Evolutionary conservation across 2,329 filamentous ascomycete species (phyloP).

Genomic region (Penicillium sp.): DNA sequence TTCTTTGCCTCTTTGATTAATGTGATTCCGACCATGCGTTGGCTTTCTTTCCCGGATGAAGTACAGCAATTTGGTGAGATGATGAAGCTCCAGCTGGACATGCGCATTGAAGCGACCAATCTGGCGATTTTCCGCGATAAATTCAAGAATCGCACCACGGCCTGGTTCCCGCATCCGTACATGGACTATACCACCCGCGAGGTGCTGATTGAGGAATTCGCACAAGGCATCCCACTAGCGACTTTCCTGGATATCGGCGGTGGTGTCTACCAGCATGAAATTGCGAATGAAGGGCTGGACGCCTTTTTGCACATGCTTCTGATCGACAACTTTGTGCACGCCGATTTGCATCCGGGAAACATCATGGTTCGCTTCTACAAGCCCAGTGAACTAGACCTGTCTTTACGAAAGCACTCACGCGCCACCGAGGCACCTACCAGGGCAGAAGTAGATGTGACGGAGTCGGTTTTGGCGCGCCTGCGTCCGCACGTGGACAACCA

Average conservation of each 20-base stretch:
- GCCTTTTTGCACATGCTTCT: slow-evolving; percentile 96
- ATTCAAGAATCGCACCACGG: slow-evolving; percentile 84
- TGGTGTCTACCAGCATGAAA: slow-evolving; percentile 89
- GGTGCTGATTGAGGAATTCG: slow-evolving; percentile 93
- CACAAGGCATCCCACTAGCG: slow-evolving; percentile 86
- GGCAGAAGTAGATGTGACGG: slow-evolving; percentile 73
- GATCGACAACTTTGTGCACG: slow-evolving; percentile 96
- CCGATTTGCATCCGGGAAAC: slow-evolving; percentile 94
- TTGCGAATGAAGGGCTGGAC: slow-evolving; percentile 91
- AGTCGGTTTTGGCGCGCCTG: slow-evolving; percentile 78
- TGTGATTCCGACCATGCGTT: slow-evolving; percentile 88
- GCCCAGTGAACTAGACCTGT: slow-evolving; percentile 69
- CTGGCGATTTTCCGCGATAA: slow-evolving; percentile 82
- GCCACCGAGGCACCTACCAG: slow-evolving; percentile 47
- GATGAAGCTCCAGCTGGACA: slow-evolving; percentile 96
- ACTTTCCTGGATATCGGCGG: slow-evolving; percentile 91
- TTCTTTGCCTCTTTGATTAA: slow-evolving; percentile 88
- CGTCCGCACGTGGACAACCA: slow-evolving; percentile 70
- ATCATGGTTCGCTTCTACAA: slow-evolving; percentile 99
- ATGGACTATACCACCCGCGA: slow-evolving; percentile 88
- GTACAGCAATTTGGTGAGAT: slow-evolving; percentile 94
- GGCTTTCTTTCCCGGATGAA: slow-evolving; percentile 94
- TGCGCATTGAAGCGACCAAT: slow-evolving; percentile 93
- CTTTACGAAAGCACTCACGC: slow-evolving; percentile 49
- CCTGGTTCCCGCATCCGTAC: slow-evolving; percentile 97